phyloP scores from a whole-genome alignment of 73 alveolate genomes.

The Stentor roeselii region DNA sequence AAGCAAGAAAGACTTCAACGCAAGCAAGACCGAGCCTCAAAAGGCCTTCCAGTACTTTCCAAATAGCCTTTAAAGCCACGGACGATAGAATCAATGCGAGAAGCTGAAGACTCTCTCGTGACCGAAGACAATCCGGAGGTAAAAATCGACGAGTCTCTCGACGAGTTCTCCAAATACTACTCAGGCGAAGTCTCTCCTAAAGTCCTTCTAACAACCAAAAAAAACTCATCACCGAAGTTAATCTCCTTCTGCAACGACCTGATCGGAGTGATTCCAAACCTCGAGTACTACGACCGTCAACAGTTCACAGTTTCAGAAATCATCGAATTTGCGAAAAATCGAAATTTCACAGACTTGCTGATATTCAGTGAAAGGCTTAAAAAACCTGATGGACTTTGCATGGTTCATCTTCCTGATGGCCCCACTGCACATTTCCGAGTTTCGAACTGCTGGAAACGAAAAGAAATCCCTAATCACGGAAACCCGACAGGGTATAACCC shows the following conservation, averaged over 20 bases:
- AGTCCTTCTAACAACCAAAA: constrained; percentile 79
- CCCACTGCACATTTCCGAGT: constrained; percentile 97
- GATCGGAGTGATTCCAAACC: constrained; percentile 69
- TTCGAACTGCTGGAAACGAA: constrained; percentile 76
- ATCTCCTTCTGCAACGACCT: constrained; percentile 76
- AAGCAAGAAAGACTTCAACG: background rate
- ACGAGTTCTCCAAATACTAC: constrained; percentile 83
- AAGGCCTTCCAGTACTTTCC: background rate
- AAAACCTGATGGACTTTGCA: constrained; percentile 76
- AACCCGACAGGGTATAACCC: constrained; percentile 89
- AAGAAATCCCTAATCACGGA: constrained; percentile 87
- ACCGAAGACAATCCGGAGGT: constrained; percentile 80
- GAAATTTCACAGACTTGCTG: constrained; percentile 90
- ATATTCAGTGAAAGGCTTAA: constrained; percentile 90
- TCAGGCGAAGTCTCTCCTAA: constrained; percentile 78
- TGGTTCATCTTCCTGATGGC: constrained; percentile 96
- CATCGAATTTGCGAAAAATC: constrained; percentile 76
- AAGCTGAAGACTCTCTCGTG: constrained; percentile 82
- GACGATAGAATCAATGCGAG: constrained; percentile 92
- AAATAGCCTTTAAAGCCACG: constrained; percentile 50
- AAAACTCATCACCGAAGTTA: constrained; percentile 78
- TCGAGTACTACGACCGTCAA: constrained; percentile 82
- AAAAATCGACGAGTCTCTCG: constrained; percentile 80
- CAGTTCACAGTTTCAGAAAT: constrained; percentile 84
- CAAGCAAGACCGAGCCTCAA: background rate